Base-by-base conservation (phyloP, 2,329 filamentous ascomycete genomes). In the Cladosporium sp. region DNA sequence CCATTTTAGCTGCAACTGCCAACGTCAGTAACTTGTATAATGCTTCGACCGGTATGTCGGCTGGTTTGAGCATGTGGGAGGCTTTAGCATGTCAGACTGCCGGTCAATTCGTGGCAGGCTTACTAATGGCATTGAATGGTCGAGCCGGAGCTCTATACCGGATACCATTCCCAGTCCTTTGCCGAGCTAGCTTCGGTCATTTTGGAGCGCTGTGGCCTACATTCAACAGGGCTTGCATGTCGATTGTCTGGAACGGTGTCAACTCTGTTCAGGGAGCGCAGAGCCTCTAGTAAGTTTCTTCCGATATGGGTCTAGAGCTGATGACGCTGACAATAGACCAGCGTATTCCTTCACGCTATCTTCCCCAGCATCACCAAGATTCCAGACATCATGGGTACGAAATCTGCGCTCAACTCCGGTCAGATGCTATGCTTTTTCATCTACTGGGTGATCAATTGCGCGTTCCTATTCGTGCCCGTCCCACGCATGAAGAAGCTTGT, bases 101-200 rank as follows among this genome's bases (percentile, higher is more conserved):
- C 3, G 52, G 52, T 33, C 52, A 55, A 55, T 55, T 55, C 6
- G 28, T 55, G 28, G 52, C 52, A n/a, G 52, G 52, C 18, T 33
- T 55, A 14, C 52, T 55, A 10, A 55, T 55, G 52, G 52, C 52
- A 5, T 14, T 55, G 5, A 55, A 55, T 3, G 52, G 52, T 33
- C 52, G 52, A 58, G 93, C 96, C 59, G 93, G 93, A 66, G 91
- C 93, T 10, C 87, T 86, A 23, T 97, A 97, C 77, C 92, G 97
- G 76, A 91, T 97, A 69, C 90, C 91, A 1, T 97, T 97, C 76
- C 92, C 93, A 0, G 91, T 97, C 40, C 88, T 90, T 35, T 86
- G 85, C 70, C 84, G 93, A 65, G 84, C 91, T 0, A 92, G 89
- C 0, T 97, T 96, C 72, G 93, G 52, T 14, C 52, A 55, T 55